Percentiles rank a stretch among this genome's conserved stretches.
Evolutionary conservation across 164 flowering plant genomes (phyloP).

Genomic region (Euptelea pleiosperma): DNA sequence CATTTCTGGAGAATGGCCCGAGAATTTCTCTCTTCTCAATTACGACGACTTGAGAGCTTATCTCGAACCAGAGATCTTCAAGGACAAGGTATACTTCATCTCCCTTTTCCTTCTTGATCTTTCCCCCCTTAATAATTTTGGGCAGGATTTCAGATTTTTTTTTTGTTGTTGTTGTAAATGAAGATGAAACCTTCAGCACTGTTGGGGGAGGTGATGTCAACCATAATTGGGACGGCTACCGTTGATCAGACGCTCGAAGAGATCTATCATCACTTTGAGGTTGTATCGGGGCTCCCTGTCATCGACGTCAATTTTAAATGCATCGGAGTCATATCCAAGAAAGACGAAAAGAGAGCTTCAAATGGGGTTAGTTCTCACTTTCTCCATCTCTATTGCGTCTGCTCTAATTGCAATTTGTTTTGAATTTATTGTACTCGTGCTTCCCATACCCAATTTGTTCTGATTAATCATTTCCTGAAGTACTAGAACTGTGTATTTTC

Average conservation of each 20-base stretch:
- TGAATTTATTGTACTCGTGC: no score
- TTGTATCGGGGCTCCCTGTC: constrained; percentile 25
- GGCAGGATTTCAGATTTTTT: not conserved
- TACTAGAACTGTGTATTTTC: no score
- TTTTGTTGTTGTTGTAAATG: not conserved
- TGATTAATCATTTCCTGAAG: no score
- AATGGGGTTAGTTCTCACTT: constrained; percentile 17
- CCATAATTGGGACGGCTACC: constrained; percentile 18
- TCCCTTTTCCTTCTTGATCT: not conserved
- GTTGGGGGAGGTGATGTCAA: constrained; percentile 23
- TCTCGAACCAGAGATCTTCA: constrained; percentile 27
- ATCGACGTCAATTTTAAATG: constrained; percentile 15
- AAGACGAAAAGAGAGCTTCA: constrained; percentile 11
- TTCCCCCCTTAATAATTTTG: not conserved
- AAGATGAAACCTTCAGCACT: constrained; percentile 22
- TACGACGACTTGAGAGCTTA: constrained; percentile 25
- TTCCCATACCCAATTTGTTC: no score
- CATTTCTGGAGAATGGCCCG: constrained; percentile 28
- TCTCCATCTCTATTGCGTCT: no score
- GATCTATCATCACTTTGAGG: constrained; percentile 20
- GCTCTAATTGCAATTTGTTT: no score
- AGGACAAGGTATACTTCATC: constrained; percentile 16
- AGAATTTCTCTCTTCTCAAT: constrained; percentile 28
- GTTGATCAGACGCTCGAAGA: constrained; percentile 25
- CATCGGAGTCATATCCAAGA: constrained; percentile 29